phyloP scores from a whole-genome alignment of 345 rosid genomes.

The Eucalyptus tenuipes region DNA sequence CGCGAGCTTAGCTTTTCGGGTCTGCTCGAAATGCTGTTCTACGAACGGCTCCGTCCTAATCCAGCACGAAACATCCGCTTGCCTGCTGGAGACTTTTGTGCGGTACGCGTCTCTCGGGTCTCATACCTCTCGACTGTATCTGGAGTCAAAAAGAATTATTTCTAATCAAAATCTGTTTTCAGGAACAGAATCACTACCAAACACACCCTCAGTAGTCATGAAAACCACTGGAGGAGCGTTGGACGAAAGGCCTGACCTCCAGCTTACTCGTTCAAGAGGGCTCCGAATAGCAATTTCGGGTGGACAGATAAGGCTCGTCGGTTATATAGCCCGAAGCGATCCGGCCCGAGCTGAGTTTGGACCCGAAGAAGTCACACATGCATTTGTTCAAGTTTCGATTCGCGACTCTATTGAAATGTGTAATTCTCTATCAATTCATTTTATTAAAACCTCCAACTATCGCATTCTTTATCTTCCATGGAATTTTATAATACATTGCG shows the following conservation, averaged over 20 bases:
- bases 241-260: background rate
- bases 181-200: too few species aligned
- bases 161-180: too few species aligned
- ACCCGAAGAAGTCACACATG: background rate
- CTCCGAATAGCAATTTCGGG: background rate
- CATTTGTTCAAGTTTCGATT: background rate
- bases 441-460: background rate
- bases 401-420: background rate
- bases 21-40: background rate
- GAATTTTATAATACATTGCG: background rate
- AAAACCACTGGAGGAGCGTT: background rate
- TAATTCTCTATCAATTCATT: background rate
- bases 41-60: background rate
- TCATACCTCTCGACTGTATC: background rate
- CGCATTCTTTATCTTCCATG: background rate
- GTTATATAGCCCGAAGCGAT: background rate
- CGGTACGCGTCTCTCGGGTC: background rate
- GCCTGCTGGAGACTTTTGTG: background rate
- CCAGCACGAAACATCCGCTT: background rate
- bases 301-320: background rate
- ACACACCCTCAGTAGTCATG: background rate
- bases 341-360: background rate
- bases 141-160: too few species aligned
- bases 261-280: background rate
- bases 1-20: background rate